phyloP scores from a whole-genome alignment of 768 basidiomycete species.

The Lentinula detonsa region DNA sequence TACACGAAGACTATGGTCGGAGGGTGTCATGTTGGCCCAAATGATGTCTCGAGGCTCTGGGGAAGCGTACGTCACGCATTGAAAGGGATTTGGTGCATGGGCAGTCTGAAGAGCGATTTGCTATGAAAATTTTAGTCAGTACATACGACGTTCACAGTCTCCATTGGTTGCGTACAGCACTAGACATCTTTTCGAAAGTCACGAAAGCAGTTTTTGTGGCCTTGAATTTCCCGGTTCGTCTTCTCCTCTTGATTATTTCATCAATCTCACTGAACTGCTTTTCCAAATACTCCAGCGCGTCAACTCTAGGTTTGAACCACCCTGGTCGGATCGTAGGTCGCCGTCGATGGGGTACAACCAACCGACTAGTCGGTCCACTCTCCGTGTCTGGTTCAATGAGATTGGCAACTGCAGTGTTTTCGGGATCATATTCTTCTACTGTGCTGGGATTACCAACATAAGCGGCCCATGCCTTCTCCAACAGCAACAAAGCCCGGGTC shows the following conservation, averaged over 20 bases:
- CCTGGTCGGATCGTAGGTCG: constrained; percentile 72
- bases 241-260: constrained; percentile 70
- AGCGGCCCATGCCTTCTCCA: constrained; percentile 83
- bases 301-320: constrained; percentile 75
- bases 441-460: constrained; percentile 94
- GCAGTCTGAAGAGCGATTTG: constrained; percentile 89
- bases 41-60: constrained; percentile 96
- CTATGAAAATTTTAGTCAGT: constrained; percentile 23
- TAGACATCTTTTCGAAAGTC: constrained; percentile 94
- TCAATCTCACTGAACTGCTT: constrained; percentile 75
- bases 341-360: constrained; percentile 69
- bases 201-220: constrained; percentile 88
- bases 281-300: constrained; percentile 87
- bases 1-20: constrained; percentile 47
- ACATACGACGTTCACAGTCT: background rate
- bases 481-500: constrained; percentile 69
- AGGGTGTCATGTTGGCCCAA: constrained; percentile 84
- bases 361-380: constrained; percentile 47
- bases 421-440: constrained; percentile 76
- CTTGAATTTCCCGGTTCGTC: constrained; percentile 68
- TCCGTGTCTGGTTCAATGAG: constrained; percentile 47
- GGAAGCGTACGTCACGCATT: constrained; percentile 66
- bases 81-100: constrained; percentile 62
- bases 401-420: constrained; percentile 41
- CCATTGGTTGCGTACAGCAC: constrained; percentile 54